Evolutionary conservation across 2,329 filamentous ascomycete species (phyloP).

Genomic region (Dactylellina haptotyla): DNA sequence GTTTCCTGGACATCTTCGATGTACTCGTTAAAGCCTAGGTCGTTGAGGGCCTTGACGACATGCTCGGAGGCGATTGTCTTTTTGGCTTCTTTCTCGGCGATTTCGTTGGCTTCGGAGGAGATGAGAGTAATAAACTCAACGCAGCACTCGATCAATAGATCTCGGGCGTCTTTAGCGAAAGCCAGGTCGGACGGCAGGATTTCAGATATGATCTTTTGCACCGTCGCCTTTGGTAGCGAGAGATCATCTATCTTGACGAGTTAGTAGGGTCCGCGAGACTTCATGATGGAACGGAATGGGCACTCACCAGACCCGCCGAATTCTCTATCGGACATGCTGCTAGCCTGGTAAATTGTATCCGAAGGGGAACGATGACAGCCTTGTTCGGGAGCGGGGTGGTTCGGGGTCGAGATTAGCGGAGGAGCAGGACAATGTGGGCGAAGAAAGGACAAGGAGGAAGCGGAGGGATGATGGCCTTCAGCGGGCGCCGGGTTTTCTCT

Average conservation of each 20-base stretch:
- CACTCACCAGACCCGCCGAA: conserved; percentile 55
- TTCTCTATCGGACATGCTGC: conserved; percentile 56
- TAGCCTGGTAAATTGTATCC: too few relatives aligned
- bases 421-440: not conserved
- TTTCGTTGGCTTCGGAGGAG: conserved; percentile 98
- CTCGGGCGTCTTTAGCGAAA: conserved; percentile 93
- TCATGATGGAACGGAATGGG: not conserved
- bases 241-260: conserved; percentile 68
- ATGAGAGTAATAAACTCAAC: conserved; percentile 99
- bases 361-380: too few relatives aligned
- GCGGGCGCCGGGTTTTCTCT: too few relatives aligned
- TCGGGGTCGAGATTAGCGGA: too few relatives aligned
- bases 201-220: conserved; percentile 88
- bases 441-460: not conserved
- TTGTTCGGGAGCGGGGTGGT: too few relatives aligned
- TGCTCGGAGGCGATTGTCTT: conserved; percentile 99
- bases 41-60: conserved; percentile 91
- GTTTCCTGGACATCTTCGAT: conserved; percentile 86
- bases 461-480: too few relatives aligned
- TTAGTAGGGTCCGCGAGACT: not conserved
- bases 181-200: conserved; percentile 85
- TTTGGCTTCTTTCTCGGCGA: conserved; percentile 97
- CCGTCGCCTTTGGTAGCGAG: conserved; percentile 73
- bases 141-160: conserved; percentile 96
- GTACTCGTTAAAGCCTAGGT: conserved; percentile 92